A percentile compares a stretch with the other conserved stretches of the same genome.
phyloP scores from a whole-genome alignment of 2,329 filamentous ascomycete genomes.

The Claviceps humidiphila region DNA sequence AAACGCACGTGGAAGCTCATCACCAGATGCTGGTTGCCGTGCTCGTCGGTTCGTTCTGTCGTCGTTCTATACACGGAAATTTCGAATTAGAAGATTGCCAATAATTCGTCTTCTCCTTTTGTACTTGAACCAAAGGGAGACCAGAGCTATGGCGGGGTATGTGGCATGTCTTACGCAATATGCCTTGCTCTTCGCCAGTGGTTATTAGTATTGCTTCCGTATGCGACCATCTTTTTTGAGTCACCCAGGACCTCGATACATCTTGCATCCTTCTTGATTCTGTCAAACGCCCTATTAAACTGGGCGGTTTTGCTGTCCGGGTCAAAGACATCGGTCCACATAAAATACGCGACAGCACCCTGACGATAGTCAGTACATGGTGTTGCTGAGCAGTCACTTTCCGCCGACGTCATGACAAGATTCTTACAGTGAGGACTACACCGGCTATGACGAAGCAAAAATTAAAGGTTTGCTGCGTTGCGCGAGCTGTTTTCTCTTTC shows the following conservation, averaged over 20 bases:
- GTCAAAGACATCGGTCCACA: slow-evolving; percentile 74
- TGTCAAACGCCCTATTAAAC: slow-evolving; percentile 76
- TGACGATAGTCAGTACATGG: slow-evolving; percentile 18
- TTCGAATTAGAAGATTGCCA: neutral
- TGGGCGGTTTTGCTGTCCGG: slow-evolving; percentile 73
- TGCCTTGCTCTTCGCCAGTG: slow-evolving; percentile 63
- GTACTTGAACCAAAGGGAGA: neutral
- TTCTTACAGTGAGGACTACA: slow-evolving; percentile 56
- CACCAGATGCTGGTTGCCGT: slow-evolving; percentile 65
- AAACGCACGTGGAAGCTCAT: slow-evolving; percentile 69
- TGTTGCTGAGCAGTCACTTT: neutral
- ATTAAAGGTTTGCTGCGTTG: slow-evolving; percentile 86
- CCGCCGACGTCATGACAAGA: neutral
- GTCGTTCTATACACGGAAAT: slow-evolving; percentile 40
- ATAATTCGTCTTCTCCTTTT: neutral
- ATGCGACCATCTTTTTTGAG: slow-evolving; percentile 60
- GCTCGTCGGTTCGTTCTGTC: slow-evolving; percentile 52
- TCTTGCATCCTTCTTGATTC: slow-evolving; percentile 57
- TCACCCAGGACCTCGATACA: slow-evolving; percentile 67
- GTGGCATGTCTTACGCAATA: slow-evolving; percentile 33
- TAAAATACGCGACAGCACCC: slow-evolving; percentile 64
- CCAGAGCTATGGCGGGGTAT: neutral
- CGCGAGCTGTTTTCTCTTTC: slow-evolving; percentile 67
- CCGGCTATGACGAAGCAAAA: slow-evolving; percentile 65
- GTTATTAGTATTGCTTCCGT: slow-evolving; percentile 68